Base-by-base conservation (phyloP, 208 protist genomes). In the Leishmania turanica region DNA sequence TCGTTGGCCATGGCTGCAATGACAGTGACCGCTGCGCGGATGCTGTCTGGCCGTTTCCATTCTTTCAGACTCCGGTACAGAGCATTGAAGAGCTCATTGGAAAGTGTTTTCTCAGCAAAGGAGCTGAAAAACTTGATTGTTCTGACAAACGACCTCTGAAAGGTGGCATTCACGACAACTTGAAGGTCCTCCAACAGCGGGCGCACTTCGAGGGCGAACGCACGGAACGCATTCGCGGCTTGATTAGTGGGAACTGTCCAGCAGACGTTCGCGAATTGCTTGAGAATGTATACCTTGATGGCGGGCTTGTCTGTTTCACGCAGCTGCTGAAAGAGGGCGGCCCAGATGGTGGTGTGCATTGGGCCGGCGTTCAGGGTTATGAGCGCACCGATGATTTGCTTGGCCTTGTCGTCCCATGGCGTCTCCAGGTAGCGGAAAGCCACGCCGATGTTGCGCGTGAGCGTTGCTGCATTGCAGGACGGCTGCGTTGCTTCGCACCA, bases 301-400 rank as follows among this genome's bases (percentile, higher is more conserved):
- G 62, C 31, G 8, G 76, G 37, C 5, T 71, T 75, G 40, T n/a
- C 45, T 27, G 82, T 77, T 75, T 92, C 87, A 42, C 85, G 84
- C 40, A 93, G 72, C 64, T 81, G 83, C 65, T 91, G 86, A 42
- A 92, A 85, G 9, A 93, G 71, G 8, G 91, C 90, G 1, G 88
- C 88, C 88, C 90, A 93, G 51, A 88, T 79, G 19, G 88, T 91
- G 42, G 84, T 82, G 74, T 79, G 78, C 82, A 86, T 86, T 24
- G 73, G 65, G 34, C 68, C 77, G 27, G 78, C 77, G 47, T 86
- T 86, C 34, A 82, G 73, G 7, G 66, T 77, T 21, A 86, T 49
- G n/a, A 86, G 82, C 7, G 82, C 74, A 8, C 82, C 82, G 24
- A 86, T 82, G 47, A 86, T 86, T 47, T 64, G 78, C 27, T 76